These are phyloP conservation scores for Alternaria sp. DNA, from an alignment of 2,329 filamentous ascomycete species.

Conservation along the genomic window DNA sequence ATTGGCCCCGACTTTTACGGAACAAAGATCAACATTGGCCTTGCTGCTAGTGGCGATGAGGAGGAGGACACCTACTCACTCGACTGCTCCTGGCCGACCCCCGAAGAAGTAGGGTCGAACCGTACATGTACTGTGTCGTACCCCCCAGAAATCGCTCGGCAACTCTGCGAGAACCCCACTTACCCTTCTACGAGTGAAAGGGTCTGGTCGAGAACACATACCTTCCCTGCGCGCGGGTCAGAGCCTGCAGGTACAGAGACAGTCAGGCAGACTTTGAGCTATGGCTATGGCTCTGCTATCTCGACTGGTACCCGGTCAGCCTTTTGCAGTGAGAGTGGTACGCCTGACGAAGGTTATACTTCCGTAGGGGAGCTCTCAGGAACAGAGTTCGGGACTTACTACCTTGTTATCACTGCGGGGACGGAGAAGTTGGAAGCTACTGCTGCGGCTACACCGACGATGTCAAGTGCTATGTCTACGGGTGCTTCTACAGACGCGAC, in stretches of 20 bases:
- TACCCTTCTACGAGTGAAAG: fast-evolving
- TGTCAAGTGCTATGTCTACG: not conserved
- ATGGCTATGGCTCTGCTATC: not conserved
- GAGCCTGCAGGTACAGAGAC: not conserved
- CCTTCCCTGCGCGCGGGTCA: not conserved
- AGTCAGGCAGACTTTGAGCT: not conserved
- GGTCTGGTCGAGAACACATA: not conserved
- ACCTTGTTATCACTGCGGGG: not conserved
- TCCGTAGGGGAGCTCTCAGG: no score
- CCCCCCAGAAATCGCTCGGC: fast-evolving
- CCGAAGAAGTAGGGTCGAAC: not conserved
- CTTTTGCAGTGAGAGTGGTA: not conserved
- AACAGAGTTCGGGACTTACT: not conserved
- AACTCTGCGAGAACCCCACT: not conserved
- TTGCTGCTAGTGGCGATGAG: no score
- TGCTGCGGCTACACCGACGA: not conserved
- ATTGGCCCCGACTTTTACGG: not conserved
- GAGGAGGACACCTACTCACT: not conserved
- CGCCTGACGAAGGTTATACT: not conserved
- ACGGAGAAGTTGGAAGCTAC: not conserved
- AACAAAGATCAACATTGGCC: no score
- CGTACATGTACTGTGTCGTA: not conserved
- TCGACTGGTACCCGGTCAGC: not conserved
- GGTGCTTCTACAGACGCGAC: not conserved
- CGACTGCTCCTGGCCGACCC: not conserved